A percentile compares a stretch with the other conserved stretches of the same genome.
Conservation (phyloP, 257 asterid species). For the Solanum peruvianum region DNA sequence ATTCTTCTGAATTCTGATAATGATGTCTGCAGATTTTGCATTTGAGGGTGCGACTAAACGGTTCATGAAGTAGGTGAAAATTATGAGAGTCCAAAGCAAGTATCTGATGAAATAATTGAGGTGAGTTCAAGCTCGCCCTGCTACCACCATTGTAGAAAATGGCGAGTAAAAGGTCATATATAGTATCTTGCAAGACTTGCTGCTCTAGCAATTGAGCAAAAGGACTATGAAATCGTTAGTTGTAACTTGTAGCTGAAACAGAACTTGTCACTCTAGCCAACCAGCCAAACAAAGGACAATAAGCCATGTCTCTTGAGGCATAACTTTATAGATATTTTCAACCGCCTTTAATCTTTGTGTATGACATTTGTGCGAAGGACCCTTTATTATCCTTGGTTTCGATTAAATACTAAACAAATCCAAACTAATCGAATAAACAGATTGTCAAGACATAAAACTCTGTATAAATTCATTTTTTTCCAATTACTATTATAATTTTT, state of each 20-base stretch:
- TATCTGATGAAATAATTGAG: not conserved
- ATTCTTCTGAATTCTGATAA: not conserved
- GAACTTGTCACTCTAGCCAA: not conserved
- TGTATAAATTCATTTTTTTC: not conserved
- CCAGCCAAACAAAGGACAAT: not conserved
- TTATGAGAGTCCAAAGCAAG: not conserved
- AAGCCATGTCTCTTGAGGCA: not conserved
- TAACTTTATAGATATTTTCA: not conserved
- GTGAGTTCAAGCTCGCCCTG: not conserved
- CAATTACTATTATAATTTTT: not conserved
- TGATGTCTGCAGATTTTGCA: not conserved
- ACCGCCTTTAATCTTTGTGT: too few relatives aligned
- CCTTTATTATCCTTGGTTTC: not conserved
- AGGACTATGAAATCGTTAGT: not conserved
- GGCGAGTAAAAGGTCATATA: not conserved
- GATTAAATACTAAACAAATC: not conserved
- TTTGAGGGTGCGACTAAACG: not conserved
- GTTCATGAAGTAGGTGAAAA: not conserved
- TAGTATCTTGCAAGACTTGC: not conserved
- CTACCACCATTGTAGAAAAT: not conserved
- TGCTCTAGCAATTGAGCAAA: not conserved
- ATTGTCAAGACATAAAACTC: not conserved
- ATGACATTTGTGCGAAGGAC: too few relatives aligned
- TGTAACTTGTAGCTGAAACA: not conserved
- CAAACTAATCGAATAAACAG: not conserved